Conservation (phyloP, 2,329 filamentous ascomycete species). For the Fusarium verticillioides region DNA sequence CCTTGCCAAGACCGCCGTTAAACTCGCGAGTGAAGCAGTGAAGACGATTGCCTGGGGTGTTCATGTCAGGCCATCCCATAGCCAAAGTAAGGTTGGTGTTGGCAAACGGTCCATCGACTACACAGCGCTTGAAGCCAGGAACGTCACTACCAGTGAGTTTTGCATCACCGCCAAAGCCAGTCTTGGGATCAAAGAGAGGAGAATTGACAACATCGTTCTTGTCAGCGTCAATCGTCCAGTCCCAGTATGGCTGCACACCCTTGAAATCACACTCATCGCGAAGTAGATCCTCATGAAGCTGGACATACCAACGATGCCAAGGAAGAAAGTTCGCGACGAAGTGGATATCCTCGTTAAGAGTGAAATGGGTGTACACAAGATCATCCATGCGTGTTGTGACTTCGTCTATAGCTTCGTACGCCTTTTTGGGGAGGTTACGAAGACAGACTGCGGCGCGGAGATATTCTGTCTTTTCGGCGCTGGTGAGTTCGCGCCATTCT, state of each 20-base stretch:
- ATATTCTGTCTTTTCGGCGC: constrained; percentile 9
- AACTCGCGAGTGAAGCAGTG: constrained; percentile 24
- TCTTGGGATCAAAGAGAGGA: constrained; percentile 11
- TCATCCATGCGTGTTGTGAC: constrained; percentile 14
- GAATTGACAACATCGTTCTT: constrained; percentile 2
- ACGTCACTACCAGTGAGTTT: neutral
- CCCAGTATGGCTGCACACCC: constrained; percentile 20
- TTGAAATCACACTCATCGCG: constrained; percentile 16
- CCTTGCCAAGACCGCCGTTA: neutral
- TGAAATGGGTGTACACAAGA: constrained; percentile 8
- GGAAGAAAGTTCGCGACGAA: constrained; percentile 21
- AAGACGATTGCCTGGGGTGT: neutral
- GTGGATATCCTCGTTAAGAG: constrained; percentile 3
- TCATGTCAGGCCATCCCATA: constrained; percentile 24
- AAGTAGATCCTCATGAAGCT: constrained; percentile 14
- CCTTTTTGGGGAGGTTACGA: constrained; percentile 10
- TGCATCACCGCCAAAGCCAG: constrained; percentile 6
- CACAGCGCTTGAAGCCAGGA: constrained; percentile 10
- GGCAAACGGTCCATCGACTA: constrained; percentile 19
- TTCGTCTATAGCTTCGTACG: neutral
- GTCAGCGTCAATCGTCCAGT: constrained; percentile 19
- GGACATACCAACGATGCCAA: constrained; percentile 20
- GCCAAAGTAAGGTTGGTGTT: constrained; percentile 13
- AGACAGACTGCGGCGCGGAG: constrained; percentile 16
- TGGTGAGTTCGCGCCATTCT: constrained; percentile 25